A percentile compares a stretch with the other conserved stretches of the same genome.
phyloP scores from a whole-genome alignment of 192 early-diverging fungal genomes.

The Cladochytrium replicatum region DNA sequence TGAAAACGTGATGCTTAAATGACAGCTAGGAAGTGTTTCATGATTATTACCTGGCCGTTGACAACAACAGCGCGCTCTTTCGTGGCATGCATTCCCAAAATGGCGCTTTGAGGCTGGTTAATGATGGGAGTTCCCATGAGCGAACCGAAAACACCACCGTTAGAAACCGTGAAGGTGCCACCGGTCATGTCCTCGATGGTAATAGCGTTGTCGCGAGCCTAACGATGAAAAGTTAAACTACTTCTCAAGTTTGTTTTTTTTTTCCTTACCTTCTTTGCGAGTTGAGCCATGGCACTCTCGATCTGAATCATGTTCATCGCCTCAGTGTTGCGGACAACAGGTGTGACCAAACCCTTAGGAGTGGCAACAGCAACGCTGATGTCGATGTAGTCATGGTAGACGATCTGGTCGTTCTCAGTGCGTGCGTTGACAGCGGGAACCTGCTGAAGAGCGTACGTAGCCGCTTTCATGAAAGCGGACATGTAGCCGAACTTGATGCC shows the following conservation, averaged over 20 bases:
- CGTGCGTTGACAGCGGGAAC: constrained; percentile 90
- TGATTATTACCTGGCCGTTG: constrained; percentile 65
- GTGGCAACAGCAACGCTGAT: constrained; percentile 94
- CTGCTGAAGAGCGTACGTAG: constrained; percentile 72
- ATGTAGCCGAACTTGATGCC: constrained; percentile 97
- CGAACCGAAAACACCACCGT: constrained; percentile 98
- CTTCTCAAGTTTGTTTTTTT: background rate
- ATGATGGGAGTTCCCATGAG: constrained; percentile 97
- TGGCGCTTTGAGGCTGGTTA: constrained; percentile 93
- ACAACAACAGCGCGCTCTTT: constrained; percentile 95
- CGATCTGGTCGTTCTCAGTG: constrained; percentile 83
- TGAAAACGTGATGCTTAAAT: too few relatives aligned
- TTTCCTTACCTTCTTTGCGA: constrained; percentile 62
- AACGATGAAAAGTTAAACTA: background rate
- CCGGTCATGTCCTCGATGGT: constrained; percentile 97
- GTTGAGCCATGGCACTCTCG: constrained; percentile 81
- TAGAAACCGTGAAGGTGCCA: constrained; percentile 98
- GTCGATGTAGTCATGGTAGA: constrained; percentile 93
- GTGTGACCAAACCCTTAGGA: constrained; percentile 97
- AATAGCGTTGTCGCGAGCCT: constrained; percentile 92
- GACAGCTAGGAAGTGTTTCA: too few relatives aligned
- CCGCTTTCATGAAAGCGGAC: constrained; percentile 93
- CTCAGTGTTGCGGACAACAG: constrained; percentile 89
- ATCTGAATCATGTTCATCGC: constrained; percentile 75
- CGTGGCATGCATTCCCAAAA: constrained; percentile 97